Conservation (phyloP, 768 basidiomycete genomes). For the Trametes coccinea region DNA sequence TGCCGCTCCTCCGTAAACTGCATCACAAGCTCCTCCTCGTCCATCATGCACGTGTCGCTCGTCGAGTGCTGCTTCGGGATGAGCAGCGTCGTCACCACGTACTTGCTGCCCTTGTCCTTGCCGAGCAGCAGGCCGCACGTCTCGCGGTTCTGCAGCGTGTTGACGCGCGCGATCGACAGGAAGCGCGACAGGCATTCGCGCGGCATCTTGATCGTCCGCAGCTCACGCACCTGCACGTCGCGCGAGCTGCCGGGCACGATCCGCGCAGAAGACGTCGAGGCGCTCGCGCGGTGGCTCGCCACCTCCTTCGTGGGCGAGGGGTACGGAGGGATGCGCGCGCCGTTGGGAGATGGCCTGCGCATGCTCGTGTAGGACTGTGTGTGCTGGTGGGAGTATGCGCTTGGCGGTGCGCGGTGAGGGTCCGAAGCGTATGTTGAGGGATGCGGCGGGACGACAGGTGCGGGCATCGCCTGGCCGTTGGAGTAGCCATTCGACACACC, state of each 20-base stretch:
- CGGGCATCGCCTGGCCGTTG: slow-evolving; percentile 32
- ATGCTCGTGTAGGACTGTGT: slow-evolving; percentile 12
- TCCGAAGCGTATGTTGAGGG: slow-evolving; percentile 22
- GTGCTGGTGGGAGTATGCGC: slow-evolving; percentile 16
- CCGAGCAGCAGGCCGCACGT: slow-evolving; percentile 87
- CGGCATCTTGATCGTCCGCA: slow-evolving; percentile 70
- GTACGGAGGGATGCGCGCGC: slow-evolving; percentile 26
- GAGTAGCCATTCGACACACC: slow-evolving; percentile 19
- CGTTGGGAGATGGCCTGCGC: slow-evolving; percentile 26
- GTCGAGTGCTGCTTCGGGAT: slow-evolving; percentile 90
- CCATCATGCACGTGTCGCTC: slow-evolving; percentile 91
- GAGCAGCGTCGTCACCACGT: slow-evolving; percentile 74
- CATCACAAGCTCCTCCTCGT: slow-evolving; percentile 84
- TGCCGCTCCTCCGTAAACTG: slow-evolving; percentile 80
- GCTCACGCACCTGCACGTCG: slow-evolving; percentile 41
- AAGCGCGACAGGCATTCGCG: slow-evolving; percentile 74
- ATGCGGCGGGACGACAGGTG: slow-evolving; percentile 25
- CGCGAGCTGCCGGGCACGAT: slow-evolving; percentile 31
- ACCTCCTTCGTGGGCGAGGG: slow-evolving; percentile 34
- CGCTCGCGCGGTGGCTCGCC: slow-evolving; percentile 26
- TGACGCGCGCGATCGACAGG: slow-evolving; percentile 71
- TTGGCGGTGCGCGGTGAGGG: slow-evolving; percentile 6
- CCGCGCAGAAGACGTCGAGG: slow-evolving; percentile 22
- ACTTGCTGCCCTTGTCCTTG: slow-evolving; percentile 59
- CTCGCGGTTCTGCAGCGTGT: slow-evolving; percentile 78